phyloP scores from a whole-genome alignment of 345 rosid genomes.

The Reutealis trisperma region DNA sequence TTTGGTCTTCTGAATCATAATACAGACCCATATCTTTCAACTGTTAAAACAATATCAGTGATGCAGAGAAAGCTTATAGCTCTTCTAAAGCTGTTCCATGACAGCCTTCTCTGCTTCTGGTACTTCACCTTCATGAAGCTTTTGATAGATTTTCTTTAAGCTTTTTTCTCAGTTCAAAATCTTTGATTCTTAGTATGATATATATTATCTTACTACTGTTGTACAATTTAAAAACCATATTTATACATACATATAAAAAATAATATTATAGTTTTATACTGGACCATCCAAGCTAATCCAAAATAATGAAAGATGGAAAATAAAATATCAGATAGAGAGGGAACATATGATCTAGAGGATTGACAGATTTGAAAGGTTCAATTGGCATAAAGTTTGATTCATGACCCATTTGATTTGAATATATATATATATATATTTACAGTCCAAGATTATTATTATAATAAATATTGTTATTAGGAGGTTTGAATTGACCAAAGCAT shows the following conservation, averaged over 20 bases:
- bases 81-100: slow-evolving; percentile 23
- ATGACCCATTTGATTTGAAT: background rate
- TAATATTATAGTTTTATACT: no score
- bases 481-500: slow-evolving; percentile 30
- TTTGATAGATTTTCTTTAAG: slow-evolving; percentile 3
- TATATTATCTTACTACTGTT: no score
- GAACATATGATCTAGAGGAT: background rate
- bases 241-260: background rate
- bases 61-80: slow-evolving; percentile 11
- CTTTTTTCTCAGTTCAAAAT: background rate
- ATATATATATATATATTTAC: no score
- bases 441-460: no score
- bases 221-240: background rate
- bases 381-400: slow-evolving; percentile 3
- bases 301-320: background rate
- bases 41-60: background rate
- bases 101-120: slow-evolving; percentile 27
- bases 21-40: slow-evolving; percentile 2
- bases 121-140: slow-evolving; percentile 12
- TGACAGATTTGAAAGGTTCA: slow-evolving; percentile 20
- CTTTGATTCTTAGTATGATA: background rate
- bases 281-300: background rate
- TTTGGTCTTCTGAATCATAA: background rate
- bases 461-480: background rate
- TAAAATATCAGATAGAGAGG: background rate